Conservation (phyloP, 169 alveolate genomes). For the Neospora caninum region DNA sequence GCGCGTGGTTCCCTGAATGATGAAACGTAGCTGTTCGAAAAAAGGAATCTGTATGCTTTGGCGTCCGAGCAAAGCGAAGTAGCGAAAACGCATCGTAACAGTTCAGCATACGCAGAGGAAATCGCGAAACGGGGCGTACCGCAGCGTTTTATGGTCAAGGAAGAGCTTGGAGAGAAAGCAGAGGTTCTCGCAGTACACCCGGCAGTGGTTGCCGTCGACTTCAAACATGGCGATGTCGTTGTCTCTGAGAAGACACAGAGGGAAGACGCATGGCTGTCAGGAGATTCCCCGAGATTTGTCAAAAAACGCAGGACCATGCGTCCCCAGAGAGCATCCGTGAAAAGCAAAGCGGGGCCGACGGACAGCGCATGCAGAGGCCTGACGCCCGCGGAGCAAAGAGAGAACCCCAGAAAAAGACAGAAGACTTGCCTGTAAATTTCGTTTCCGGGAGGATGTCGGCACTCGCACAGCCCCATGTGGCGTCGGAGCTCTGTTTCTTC, state of each 20-base stretch:
- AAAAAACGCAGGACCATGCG: no score
- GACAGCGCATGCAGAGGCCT: no score
- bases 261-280: neutral
- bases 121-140: conserved; percentile 64
- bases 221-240: conserved; percentile 94
- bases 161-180: conserved; percentile 95
- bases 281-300: no score
- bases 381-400: neutral
- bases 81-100: no score
- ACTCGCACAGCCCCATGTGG: conserved; percentile 87
- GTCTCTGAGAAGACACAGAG: conserved; percentile 72
- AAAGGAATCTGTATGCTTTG: no score
- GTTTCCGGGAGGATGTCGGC: conserved; percentile 98
- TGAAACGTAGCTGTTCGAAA: no score
- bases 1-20: no score
- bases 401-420: neutral
- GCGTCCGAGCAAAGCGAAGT: no score
- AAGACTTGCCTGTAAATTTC: conserved; percentile 89
- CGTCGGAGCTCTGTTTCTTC: conserved; percentile 87
- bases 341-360: no score
- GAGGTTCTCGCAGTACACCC: conserved; percentile 96
- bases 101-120: no score
- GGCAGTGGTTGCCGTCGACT: conserved; percentile 94
- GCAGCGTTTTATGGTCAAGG: conserved; percentile 96
- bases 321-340: no score